Conservation (phyloP, 306 rosid species). For the Ormosia semicastrata region DNA sequence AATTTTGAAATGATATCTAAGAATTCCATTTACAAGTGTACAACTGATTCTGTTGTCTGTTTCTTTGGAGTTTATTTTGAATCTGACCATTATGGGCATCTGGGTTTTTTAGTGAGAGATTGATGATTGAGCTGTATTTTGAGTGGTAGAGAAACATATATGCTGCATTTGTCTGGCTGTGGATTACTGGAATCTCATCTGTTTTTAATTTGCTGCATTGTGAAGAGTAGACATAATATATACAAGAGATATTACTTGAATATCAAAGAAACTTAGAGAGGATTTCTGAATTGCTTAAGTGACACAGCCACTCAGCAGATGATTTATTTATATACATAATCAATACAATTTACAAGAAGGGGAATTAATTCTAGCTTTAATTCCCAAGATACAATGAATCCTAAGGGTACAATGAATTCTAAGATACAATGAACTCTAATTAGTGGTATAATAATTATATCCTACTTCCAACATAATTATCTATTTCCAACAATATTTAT, state of each 20-base stretch:
- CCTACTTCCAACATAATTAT: no score
- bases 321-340: no score
- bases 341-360: no score
- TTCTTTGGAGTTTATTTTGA: neutral
- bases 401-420: no score
- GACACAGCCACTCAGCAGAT: no score
- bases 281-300: no score
- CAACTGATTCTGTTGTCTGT: neutral
- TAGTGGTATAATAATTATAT: no score
- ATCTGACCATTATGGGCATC: neutral
- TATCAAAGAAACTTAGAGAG: no score
- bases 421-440: no score
- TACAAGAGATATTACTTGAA: neutral
- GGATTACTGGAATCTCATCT: neutral
- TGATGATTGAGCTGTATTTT: neutral
- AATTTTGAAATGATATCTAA: neutral
- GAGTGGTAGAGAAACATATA: neutral
- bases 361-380: no score
- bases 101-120: neutral
- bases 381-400: no score
- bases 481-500: no score
- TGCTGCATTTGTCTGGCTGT: neutral
- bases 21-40: neutral
- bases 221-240: neutral
- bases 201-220: neutral